Evolutionary conservation across 2,329 filamentous ascomycete genomes (phyloP), one percentile per base, ranked within the genome.

Genomic region (Colletotrichum karsti): DNA sequence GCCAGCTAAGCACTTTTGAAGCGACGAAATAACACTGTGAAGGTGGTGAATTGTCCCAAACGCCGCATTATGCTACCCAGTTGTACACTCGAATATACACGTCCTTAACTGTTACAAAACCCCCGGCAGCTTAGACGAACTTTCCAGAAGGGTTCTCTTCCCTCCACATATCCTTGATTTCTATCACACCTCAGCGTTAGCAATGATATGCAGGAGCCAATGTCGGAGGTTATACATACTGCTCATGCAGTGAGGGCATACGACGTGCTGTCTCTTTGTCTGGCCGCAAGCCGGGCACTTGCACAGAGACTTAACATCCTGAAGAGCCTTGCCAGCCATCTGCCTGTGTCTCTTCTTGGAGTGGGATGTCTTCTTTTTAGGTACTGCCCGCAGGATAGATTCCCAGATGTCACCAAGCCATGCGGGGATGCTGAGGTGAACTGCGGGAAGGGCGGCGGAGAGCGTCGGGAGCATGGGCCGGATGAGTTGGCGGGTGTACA

Each of bases 301-400:
- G 83, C 94, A 97, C 73, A 99, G 82, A 60, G 89, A 88, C 71
- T 92, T 96, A 65, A 97, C 90, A 78, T 99, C 96, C 83, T 97
- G 93, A 74, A 99, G 81, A 48, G 91, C 95, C 83, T 99, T 99
- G 76, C 96, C 96, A 24, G 95, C 95, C 91, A 98, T 92, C 77
- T 97, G 94, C 75, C 97, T 90, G 77, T 94, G 91, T 74, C 96
- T 89, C 87, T 94, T 97, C 85, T 96, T 97, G 85, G 93, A 93
- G 80, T 99, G 94, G 44, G 95, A 98, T 35, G 94, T 97, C 88
- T 98, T 99, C 85, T 97, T 98, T 88, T 99, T 99, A 5, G 96
- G 96, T 15, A 98, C 96, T 1, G 96, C 96, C 72, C 91, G 91
- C 73, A 99, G 86, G 50, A 99, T 88, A 6, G 93, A 94, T 73